Evolutionary conservation across 2,329 filamentous ascomycete species (phyloP), one percentile per base, ranked within the genome.

Genomic region (Lecanicillium sp.): DNA sequence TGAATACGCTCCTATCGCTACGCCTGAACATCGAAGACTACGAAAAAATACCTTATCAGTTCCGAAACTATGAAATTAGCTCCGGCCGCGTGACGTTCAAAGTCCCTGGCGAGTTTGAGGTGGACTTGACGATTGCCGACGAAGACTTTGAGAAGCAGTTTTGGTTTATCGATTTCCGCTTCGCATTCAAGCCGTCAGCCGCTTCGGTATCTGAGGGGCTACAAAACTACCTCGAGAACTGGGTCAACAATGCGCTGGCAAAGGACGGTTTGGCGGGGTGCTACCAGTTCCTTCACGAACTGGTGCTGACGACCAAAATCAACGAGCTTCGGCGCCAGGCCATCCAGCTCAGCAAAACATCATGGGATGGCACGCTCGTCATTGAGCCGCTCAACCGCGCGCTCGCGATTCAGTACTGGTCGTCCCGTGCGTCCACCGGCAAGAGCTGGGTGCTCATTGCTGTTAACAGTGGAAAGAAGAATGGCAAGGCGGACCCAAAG

Each of bases 371-470:
- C 48, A 83, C 84, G 27, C 65, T 97, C 38, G 81, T 80, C 57
- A 77, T 95, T 14, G 88, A 96, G 61, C 75, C 83, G 23, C 73
- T 95, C 30, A 87, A 93, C 62, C 80, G 93, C 51, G 85, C 85
- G 23, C 71, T 98, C 50, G 81, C 90, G 9, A 78, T 98, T 27
- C 90, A 96, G 60, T 98, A 98, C 67, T 98, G 93, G 93, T 74
- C 79, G 14, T 77, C 79, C 43, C 79, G 83, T 11, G 54, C 59
- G 17, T 56, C 59, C 4, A 61, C 66, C 24, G 70, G 70, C 33
- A 95, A 94, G 70, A 95, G 83, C 62, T 98, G 93, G 91, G 74
- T 98, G 40, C 84, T 97, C 54, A 73, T 98, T 43, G 90, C 90
- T 9, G 79, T 95, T 29, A 77, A 82, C 51, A 90, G 83, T 60